Evolutionary conservation across 2,329 filamentous ascomycete genomes (phyloP).

Genomic region (Fusarium drepaniforme): DNA sequence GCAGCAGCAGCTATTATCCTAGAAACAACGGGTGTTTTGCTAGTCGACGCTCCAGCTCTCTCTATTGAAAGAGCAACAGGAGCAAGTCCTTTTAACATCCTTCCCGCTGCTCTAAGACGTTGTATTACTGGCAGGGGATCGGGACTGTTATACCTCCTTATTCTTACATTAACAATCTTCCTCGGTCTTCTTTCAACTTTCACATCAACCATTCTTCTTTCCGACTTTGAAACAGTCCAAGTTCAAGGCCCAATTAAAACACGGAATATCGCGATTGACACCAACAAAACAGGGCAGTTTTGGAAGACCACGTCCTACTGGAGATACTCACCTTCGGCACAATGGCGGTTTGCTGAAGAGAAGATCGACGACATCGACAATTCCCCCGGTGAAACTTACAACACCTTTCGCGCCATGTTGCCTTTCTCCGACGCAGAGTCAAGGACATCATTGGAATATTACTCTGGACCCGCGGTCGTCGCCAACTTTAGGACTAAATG

Average conservation of each 20-base stretch:
- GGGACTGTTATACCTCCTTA: neutral
- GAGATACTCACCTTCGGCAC: neutral
- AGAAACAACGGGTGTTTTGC: neutral
- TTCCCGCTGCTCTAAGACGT: conserved; percentile 7
- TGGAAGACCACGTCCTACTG: neutral
- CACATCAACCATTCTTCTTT: conserved; percentile 17
- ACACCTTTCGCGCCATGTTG: neutral
- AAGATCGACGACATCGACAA: no score
- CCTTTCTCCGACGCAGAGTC: neutral
- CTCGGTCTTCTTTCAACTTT: conserved; percentile 3
- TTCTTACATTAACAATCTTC: neutral
- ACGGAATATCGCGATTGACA: no score
- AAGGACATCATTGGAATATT: neutral
- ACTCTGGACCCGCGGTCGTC: neutral
- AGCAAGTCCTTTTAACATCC: conserved; percentile 1
- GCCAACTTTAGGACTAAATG: neutral
- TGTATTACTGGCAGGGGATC: accelerated
- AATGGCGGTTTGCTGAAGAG: neutral
- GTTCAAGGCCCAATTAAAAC: neutral
- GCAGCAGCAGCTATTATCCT: neutral
- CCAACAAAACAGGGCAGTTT: no score
- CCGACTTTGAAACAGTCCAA: conserved; percentile 3
- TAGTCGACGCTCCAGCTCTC: neutral
- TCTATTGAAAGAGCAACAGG: neutral
- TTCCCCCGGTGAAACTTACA: no score